Evolutionary conservation across 2,329 filamentous ascomycete genomes (phyloP), one percentile per base, ranked within the genome.

Genomic region (Penicillium sp.): DNA sequence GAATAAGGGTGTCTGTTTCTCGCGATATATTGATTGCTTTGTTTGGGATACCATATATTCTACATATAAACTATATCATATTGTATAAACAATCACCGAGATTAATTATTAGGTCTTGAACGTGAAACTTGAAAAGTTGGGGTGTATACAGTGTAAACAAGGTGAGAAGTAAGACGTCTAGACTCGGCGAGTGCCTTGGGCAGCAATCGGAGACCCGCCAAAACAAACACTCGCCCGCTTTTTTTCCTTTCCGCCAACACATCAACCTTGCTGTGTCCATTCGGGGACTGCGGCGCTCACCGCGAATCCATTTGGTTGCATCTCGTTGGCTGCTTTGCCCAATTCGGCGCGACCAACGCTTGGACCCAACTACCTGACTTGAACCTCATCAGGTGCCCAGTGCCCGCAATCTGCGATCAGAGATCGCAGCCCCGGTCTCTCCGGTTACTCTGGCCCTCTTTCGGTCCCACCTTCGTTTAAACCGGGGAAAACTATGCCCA

Each of bases 381-480:
- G 46, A 47, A 58, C 57, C 50, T 55, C 57, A 60, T 63, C 61
- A 63, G 61, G 52, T 63, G 61, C 57, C 57, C 60, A 61, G 55
- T 55, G 51, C 51, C 35, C 44, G 35, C 22, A 39, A 36, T 39
- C 42, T 16, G 35, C 54, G 51, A 55, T 53, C 53, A 46, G 30
- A 43, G 43, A 54, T 53, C 49, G 50, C 50, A 45, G 39, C 47
- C 38, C 27, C 47, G 31, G 40, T 44, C 10, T 14, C 30, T 39
- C 39, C 20, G 38, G 22, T 27, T 9, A 22, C 40, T 35, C 8
- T 10, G 31, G 35, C 11, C 33, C 33, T 38, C 31, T 14, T 28
- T 18, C 24, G 39, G 27, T 30, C 25, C 18, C 35, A 18, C 43
- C 7, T 13, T 20, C 33, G 27, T 18, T 40, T 18, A 13, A 13